Evolutionary conservation across 345 rosid species (phyloP).

Genomic region (Corchorus capsularis): DNA sequence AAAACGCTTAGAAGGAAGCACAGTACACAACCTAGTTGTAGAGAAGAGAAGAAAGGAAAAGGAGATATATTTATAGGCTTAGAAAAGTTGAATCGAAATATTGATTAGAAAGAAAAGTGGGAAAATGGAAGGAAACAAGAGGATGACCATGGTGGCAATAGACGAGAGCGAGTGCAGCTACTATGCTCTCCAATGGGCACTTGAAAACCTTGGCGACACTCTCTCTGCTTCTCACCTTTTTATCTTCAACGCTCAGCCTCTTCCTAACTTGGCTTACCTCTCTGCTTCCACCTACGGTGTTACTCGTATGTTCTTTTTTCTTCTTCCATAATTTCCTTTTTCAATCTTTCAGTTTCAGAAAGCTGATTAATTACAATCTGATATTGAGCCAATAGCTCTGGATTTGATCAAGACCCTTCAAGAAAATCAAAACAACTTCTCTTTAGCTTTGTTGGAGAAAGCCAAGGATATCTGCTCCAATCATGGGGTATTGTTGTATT

Average conservation of each 20-base stretch:
- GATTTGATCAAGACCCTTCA: constrained; percentile 50
- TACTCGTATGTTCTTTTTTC: constrained; percentile 43
- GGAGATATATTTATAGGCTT: not conserved
- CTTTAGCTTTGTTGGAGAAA: constrained; percentile 34
- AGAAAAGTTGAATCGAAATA: not conserved
- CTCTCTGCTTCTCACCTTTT: constrained; percentile 47
- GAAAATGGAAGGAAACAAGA: constrained; percentile 20
- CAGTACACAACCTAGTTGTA: not conserved
- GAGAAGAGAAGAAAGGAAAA: not conserved
- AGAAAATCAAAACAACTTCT: constrained; percentile 52
- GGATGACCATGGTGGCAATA: constrained; percentile 74
- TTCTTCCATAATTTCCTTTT: not conserved
- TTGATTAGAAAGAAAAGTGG: constrained; percentile 22
- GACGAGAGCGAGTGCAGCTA: constrained; percentile 80
- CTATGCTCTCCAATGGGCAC: constrained; percentile 64
- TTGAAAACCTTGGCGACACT: constrained; percentile 43
- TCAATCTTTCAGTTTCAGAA: not conserved
- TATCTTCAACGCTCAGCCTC: constrained; percentile 59
- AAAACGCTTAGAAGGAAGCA: too few relatives aligned
- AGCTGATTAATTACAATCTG: not conserved
- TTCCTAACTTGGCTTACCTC: constrained; percentile 40
- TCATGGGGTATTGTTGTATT: constrained; percentile 39
- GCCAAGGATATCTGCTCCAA: too few relatives aligned
- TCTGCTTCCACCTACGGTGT: constrained; percentile 61
- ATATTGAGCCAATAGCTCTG: constrained; percentile 44